Evolutionary conservation across 768 basidiomycete genomes (phyloP).

Genomic region (Paxillus rubicundulus): DNA sequence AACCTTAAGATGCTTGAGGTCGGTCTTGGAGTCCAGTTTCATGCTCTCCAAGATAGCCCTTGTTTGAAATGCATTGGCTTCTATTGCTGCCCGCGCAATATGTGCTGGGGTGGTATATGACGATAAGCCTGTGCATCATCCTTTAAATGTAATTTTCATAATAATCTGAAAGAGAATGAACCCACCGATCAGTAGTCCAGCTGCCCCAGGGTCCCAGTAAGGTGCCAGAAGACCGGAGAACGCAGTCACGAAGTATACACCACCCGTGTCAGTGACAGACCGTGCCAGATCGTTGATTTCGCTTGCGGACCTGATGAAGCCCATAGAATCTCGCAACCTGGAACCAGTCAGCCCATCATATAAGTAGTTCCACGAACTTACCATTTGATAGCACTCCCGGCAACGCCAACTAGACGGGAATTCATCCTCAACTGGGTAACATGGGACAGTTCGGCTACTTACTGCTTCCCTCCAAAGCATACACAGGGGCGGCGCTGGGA

Average conservation of each 20-base stretch:
- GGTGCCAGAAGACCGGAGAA: constrained; percentile 96
- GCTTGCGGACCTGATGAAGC: constrained; percentile 70
- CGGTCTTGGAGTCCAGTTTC: constrained; percentile 80
- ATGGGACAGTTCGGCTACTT: constrained; percentile 30
- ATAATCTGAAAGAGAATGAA: neutral
- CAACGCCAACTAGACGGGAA: constrained; percentile 70
- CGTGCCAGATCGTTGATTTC: constrained; percentile 87
- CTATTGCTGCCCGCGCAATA: constrained; percentile 91
- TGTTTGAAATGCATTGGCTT: constrained; percentile 96
- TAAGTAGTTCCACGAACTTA: constrained; percentile 19
- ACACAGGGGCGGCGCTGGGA: constrained; percentile 71
- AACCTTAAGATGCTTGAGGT: constrained; percentile 85
- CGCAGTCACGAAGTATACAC: constrained; percentile 95
- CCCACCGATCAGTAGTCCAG: constrained; percentile 77
- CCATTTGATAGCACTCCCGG: constrained; percentile 95
- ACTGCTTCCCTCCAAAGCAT: constrained; percentile 95
- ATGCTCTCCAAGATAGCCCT: constrained; percentile 94
- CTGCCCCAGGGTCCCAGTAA: constrained; percentile 95
- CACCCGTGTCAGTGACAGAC: constrained; percentile 75
- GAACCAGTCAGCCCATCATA: neutral
- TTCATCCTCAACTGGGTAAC: neutral
- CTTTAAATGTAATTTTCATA: neutral
- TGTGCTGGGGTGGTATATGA: constrained; percentile 90
- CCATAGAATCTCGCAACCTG: constrained; percentile 88
- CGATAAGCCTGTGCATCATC: constrained; percentile 53